These are phyloP conservation scores for Dalbergia cultrata DNA, from an alignment of 306 rosid species.

Conservation along the genomic window DNA sequence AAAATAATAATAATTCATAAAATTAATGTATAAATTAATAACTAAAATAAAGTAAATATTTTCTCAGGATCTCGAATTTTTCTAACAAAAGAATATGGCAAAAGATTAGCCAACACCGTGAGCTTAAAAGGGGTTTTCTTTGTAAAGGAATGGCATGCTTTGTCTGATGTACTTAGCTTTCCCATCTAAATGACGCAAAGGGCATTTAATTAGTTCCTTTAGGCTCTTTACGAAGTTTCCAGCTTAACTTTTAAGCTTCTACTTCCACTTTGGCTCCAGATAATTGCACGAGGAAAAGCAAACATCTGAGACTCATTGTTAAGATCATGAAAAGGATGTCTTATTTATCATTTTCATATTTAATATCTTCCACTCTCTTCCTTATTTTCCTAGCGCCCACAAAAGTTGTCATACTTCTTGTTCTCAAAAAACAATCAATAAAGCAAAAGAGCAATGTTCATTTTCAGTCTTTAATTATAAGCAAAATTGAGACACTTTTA, in stretches of 20 bases:
- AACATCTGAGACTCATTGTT: constrained; percentile 5
- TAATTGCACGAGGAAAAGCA: constrained; percentile 29
- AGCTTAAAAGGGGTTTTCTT: constrained; percentile 17
- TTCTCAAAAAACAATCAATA: not conserved
- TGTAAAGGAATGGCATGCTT: constrained; percentile 30
- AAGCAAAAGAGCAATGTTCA: constrained; percentile 22
- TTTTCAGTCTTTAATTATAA: constrained; percentile 6
- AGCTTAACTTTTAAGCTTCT: constrained; percentile 11
- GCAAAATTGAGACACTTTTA: constrained; percentile 48
- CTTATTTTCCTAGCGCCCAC: not conserved
- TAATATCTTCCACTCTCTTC: constrained; percentile 11
- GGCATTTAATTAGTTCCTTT: constrained; percentile 38
- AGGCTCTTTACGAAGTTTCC: constrained; percentile 35
- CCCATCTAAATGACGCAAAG: constrained; percentile 31
- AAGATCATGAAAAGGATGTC: constrained; percentile 2
- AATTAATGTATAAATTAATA: no score
- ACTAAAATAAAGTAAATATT: no score
- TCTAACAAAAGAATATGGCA: not conserved
- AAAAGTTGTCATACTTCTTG: not conserved
- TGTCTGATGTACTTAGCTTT: constrained; percentile 29
- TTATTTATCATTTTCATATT: constrained; percentile 28
- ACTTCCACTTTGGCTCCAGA: constrained; percentile 29
- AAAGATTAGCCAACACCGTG: not conserved
- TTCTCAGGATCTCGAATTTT: no score
- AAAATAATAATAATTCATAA: no score